A percentile compares a stretch with the other conserved stretches of the same genome.
These are phyloP conservation scores for Clavariopsis aquatica DNA, from an alignment of 495 filamentous ascomycete genomes.

Conservation along the genomic window DNA sequence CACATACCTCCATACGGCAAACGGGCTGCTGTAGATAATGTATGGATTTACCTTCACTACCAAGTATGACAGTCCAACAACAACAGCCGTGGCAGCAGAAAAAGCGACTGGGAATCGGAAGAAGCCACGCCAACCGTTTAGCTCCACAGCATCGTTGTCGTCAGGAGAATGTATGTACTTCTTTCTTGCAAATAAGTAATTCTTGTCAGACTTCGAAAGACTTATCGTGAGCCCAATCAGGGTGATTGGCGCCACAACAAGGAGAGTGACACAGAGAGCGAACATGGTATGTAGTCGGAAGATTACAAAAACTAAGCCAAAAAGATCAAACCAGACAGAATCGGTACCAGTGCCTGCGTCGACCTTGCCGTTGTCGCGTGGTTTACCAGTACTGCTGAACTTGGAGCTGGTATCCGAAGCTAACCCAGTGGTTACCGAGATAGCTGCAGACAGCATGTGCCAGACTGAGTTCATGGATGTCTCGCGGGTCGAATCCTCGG, in stretches of 20 bases:
- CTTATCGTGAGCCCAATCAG: slow-evolving; percentile 67
- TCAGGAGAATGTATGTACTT: slow-evolving; percentile 59
- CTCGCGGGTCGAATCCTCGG: slow-evolving; percentile 81
- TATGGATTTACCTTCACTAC: slow-evolving; percentile 80
- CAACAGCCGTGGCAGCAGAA: slow-evolving; percentile 64
- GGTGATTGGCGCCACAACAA: slow-evolving; percentile 73
- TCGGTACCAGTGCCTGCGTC: slow-evolving; percentile 66
- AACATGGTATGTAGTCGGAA: slow-evolving; percentile 80
- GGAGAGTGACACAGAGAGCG: slow-evolving; percentile 77
- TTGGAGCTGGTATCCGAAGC: slow-evolving; percentile 66
- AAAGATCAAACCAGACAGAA: slow-evolving; percentile 93
- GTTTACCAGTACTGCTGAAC: slow-evolving; percentile 60
- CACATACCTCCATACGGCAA: slow-evolving; percentile 59
- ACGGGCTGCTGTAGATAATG: slow-evolving; percentile 83
- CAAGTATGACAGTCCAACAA: slow-evolving; percentile 74
- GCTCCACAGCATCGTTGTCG: slow-evolving; percentile 60
- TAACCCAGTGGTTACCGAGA: slow-evolving; percentile 69
- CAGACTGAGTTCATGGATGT: slow-evolving; percentile 66
- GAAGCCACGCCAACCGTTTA: slow-evolving; percentile 77
- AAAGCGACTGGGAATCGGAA: slow-evolving; percentile 82
- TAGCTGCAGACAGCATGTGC: slow-evolving; percentile 87
- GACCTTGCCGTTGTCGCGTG: slow-evolving; percentile 61
- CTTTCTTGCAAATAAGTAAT: slow-evolving; percentile 75
- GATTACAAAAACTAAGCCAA: slow-evolving; percentile 77
- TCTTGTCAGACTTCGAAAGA: slow-evolving; percentile 67